Conservation (phyloP, 2,329 filamentous ascomycete genomes). For the Fusarium multiceps region DNA sequence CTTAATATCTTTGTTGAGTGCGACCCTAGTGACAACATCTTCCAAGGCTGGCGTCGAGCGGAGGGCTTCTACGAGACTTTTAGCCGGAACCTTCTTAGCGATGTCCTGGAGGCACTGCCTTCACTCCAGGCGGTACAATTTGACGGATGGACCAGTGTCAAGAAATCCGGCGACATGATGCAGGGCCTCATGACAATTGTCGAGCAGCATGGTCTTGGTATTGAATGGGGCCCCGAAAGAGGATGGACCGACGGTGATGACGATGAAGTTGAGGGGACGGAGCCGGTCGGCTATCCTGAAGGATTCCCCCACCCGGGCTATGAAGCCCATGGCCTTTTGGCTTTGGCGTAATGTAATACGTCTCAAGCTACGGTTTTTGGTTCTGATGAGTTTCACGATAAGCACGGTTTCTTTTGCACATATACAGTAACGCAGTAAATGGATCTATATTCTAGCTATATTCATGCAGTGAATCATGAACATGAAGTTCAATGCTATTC, state of each 20-base stretch:
- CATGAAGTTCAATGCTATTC: slow-evolving; percentile 14
- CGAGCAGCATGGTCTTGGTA: slow-evolving; percentile 58
- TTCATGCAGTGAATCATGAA: slow-evolving; percentile 17
- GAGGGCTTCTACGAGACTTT: slow-evolving; percentile 79
- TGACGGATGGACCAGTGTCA: slow-evolving; percentile 75
- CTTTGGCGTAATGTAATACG: slow-evolving; percentile 22
- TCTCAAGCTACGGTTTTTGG: neutral
- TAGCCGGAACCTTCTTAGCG: slow-evolving; percentile 65
- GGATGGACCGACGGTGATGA: slow-evolving; percentile 69
- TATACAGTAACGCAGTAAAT: slow-evolving; percentile 13
- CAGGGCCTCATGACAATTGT: slow-evolving; percentile 66
- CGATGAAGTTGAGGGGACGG: slow-evolving; percentile 20
- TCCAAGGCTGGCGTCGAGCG: slow-evolving; percentile 73
- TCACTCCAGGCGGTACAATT: slow-evolving; percentile 71
- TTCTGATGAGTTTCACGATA: slow-evolving; percentile 36
- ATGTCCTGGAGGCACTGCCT: slow-evolving; percentile 68
- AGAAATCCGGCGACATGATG: slow-evolving; percentile 74
- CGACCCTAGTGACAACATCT: slow-evolving; percentile 75
- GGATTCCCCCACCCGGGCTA: slow-evolving; percentile 28
- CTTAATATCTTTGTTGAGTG: slow-evolving; percentile 77
- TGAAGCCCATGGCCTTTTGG: slow-evolving; percentile 14
- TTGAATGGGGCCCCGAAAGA: slow-evolving; percentile 75
- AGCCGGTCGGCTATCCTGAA: slow-evolving; percentile 12
- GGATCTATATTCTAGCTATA: slow-evolving; percentile 27
- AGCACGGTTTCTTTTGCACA: slow-evolving; percentile 18